Percentiles rank a stretch among this genome's conserved stretches.
Conservation (phyloP, 1,284 basidiomycete species). For the Ustilago shanxiensis region DNA sequence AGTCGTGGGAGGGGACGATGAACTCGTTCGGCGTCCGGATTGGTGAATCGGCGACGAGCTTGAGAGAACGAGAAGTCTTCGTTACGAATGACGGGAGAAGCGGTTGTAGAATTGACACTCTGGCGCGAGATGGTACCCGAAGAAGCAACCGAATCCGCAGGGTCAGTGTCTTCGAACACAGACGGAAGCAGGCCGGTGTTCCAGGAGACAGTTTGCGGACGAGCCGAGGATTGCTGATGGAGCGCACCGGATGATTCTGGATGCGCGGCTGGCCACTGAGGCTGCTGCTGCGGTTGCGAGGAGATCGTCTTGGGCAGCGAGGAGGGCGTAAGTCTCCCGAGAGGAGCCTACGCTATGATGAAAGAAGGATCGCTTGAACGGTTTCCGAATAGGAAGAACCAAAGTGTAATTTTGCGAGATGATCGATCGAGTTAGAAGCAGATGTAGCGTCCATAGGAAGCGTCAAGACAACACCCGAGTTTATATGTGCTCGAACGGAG, state of each 20-base stretch:
- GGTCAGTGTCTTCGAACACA: constrained; percentile 36
- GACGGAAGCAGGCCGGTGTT: constrained; percentile 33
- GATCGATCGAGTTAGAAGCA: neutral
- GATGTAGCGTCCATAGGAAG: constrained; percentile 3
- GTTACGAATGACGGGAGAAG: constrained; percentile 23
- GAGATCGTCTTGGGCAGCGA: constrained; percentile 41
- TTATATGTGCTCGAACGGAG: neutral
- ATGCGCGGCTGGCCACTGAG: constrained; percentile 34
- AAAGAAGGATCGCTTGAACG: neutral
- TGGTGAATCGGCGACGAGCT: constrained; percentile 39
- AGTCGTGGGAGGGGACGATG: constrained; percentile 23
- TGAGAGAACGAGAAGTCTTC: constrained; percentile 21
- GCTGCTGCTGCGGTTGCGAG: constrained; percentile 35
- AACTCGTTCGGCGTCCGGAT: constrained; percentile 23
- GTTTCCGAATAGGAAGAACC: neutral
- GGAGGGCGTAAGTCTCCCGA: constrained; percentile 21
- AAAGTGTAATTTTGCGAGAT: neutral
- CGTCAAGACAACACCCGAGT: neutral
- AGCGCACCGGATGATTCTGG: constrained; percentile 22
- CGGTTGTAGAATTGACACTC: constrained; percentile 19
- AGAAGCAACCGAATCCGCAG: constrained; percentile 17
- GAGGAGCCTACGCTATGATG: constrained; percentile 31
- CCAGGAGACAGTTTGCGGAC: constrained; percentile 12
- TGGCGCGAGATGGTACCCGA: constrained; percentile 30
- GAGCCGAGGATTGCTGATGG: constrained; percentile 5